Conservation (phyloP, 2,329 filamentous ascomycete species). For the Neofusicoccum kwambonambiense region DNA sequence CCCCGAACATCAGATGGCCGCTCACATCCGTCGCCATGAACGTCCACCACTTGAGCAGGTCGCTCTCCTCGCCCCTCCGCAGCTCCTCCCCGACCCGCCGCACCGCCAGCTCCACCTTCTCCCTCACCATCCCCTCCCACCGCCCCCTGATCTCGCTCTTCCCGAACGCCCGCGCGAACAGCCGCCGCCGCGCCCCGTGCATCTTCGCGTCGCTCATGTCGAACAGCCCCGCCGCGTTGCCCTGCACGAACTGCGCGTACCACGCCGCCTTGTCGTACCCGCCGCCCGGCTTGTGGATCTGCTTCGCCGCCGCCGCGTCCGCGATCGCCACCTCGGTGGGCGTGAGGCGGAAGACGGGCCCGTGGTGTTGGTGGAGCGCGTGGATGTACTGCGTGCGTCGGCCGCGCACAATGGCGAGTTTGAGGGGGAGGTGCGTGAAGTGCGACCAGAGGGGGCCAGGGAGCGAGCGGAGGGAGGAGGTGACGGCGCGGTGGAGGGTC, state of each 20-base stretch:
- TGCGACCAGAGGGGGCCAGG: constrained; percentile 34
- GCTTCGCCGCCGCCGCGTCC: constrained; percentile 24
- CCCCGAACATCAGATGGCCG: constrained; percentile 54
- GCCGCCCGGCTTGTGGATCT: constrained; percentile 32
- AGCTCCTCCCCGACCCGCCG: constrained; percentile 48
- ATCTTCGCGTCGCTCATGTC: constrained; percentile 36
- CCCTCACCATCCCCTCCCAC: constrained; percentile 39
- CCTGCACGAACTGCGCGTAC: not conserved
- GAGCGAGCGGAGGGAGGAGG: constrained; percentile 29
- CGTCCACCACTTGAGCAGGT: constrained; percentile 56
- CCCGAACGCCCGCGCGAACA: constrained; percentile 40
- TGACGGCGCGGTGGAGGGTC: constrained; percentile 21
- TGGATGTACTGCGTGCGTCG: constrained; percentile 41
- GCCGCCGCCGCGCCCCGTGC: constrained; percentile 35
- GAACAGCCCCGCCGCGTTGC: constrained; percentile 30
- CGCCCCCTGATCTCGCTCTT: constrained; percentile 34
- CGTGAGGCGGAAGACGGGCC: constrained; percentile 15
- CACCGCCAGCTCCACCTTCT: constrained; percentile 42
- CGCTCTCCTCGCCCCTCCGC: constrained; percentile 35
- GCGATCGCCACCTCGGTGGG: constrained; percentile 13
- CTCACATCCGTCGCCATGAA: constrained; percentile 58
- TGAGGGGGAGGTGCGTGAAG: constrained; percentile 36
- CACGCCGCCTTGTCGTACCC: constrained; percentile 21
- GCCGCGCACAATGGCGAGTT: constrained; percentile 38
- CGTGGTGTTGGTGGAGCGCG: constrained; percentile 14